Evolutionary conservation across 768 basidiomycete species (phyloP).

Genomic region (Suillus variegatus): DNA sequence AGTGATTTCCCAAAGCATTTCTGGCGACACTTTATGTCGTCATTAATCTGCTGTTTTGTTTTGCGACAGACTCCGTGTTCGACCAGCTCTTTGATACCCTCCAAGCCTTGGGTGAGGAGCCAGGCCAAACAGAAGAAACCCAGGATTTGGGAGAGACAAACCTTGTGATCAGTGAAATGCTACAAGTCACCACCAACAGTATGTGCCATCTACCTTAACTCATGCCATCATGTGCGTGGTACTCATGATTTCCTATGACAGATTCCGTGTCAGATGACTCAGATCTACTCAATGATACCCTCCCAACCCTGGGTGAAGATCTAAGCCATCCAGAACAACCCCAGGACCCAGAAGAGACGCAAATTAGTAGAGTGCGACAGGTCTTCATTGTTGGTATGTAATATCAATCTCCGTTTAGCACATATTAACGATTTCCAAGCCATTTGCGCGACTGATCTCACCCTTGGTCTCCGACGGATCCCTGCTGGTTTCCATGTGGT

Average conservation of each 20-base stretch:
- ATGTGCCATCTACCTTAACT: not conserved
- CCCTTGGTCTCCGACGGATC: conserved; percentile 1
- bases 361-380: not conserved
- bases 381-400: not conserved
- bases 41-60: not conserved
- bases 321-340: no score
- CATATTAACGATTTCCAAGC: conserved; percentile 1
- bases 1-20: not conserved
- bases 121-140: no score
- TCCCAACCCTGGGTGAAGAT: no score
- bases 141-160: no score
- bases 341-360: no score
- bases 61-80: not conserved
- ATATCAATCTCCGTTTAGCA: not conserved
- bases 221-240: no score
- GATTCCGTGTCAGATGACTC: no score
- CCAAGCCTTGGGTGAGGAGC: no score
- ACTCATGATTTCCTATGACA: no score
- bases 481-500: conserved; percentile 12
- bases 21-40: not conserved
- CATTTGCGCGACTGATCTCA: conserved; percentile 11
- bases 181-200: not conserved
- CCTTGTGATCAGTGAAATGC: not conserved
- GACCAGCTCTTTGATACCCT: no score
- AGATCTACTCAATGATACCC: no score